These are phyloP conservation scores for Boletellus dicymbophilus DNA, from an alignment of 1,284 basidiomycete genomes.

Conservation along the genomic window DNA sequence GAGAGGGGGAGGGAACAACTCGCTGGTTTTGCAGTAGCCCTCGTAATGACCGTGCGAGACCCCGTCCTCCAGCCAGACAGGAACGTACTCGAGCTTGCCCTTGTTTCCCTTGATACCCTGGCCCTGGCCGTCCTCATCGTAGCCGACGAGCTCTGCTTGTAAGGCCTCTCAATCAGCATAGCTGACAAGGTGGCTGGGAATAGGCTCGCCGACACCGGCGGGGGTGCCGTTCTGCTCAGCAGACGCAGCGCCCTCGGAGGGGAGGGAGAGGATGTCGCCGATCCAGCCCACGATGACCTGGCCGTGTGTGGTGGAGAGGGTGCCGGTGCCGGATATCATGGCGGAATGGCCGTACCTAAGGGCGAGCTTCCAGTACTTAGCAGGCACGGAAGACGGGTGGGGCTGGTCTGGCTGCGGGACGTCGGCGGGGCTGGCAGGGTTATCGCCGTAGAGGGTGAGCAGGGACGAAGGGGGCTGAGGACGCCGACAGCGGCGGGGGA, in stretches of 20 bases:
- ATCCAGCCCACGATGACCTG: constrained; percentile 95
- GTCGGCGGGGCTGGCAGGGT: constrained; percentile 34
- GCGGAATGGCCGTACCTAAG: constrained; percentile 91
- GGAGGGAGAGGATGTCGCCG: constrained; percentile 71
- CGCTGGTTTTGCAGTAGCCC: constrained; percentile 97
- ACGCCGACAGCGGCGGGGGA: constrained; percentile 52
- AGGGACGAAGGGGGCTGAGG: constrained; percentile 73
- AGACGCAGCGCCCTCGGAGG: constrained; percentile 28
- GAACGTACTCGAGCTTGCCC: constrained; percentile 70
- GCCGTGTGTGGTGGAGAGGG: constrained; percentile 80
- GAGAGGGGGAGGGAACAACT: constrained; percentile 36
- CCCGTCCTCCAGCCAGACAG: constrained; percentile 91
- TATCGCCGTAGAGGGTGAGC: constrained; percentile 47
- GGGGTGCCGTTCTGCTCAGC: constrained; percentile 15
- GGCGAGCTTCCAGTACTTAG: constrained; percentile 69
- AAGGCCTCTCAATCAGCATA: constrained; percentile 63
- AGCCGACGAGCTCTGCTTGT: constrained; percentile 57
- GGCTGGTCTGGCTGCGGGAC: constrained; percentile 11
- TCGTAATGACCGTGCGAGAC: constrained; percentile 94
- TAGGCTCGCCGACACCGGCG: constrained; percentile 8
- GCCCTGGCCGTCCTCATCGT: constrained; percentile 57
- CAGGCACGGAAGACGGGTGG: constrained; percentile 14
- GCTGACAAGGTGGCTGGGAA: constrained; percentile 49
- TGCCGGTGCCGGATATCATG: constrained; percentile 92
- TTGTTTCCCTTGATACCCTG: constrained; percentile 45